A percentile compares a stretch with the other conserved stretches of the same genome.
phyloP scores from a whole-genome alignment of 2,329 filamentous ascomycete genomes.

The Penicillium hordei region DNA sequence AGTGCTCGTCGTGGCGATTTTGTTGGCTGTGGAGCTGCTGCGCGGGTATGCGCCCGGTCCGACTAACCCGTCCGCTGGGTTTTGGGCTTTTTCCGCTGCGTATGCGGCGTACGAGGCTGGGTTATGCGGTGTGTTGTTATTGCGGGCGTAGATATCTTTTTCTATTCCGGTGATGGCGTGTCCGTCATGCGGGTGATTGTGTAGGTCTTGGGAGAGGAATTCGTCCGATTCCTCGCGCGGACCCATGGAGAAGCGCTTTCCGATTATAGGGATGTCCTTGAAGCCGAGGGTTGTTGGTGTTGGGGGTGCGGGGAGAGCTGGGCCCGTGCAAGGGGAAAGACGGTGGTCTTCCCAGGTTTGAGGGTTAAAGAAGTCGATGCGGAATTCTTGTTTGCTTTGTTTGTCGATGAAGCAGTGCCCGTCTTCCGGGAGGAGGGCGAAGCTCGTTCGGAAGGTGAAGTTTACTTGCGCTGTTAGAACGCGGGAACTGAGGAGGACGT shows the following conservation, averaged over 20 bases:
- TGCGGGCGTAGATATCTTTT: constrained; percentile 7
- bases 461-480: constrained; percentile 86
- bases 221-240: constrained; percentile 14
- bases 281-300: constrained; percentile 36
- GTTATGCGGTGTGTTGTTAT: constrained; percentile 3
- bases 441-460: constrained; percentile 85
- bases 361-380: constrained; percentile 78
- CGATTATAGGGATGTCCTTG: constrained; percentile 41
- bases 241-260: constrained; percentile 39
- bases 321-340: constrained; percentile 73
- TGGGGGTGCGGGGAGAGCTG: constrained; percentile 60
- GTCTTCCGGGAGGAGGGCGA: constrained; percentile 79
- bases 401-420: constrained; percentile 86
- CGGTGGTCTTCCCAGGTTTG: constrained; percentile 77
- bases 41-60: constrained; percentile 28
- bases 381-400: constrained; percentile 74
- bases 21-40: constrained; percentile 28
- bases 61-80: constrained; percentile 32
- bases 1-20: constrained; percentile 38
- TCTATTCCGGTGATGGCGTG: constrained; percentile 10
- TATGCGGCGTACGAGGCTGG: constrained; percentile 12
- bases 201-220: constrained; percentile 23
- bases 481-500: constrained; percentile 83
- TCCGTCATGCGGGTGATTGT: constrained; percentile 8
- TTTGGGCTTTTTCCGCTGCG: constrained; percentile 14